Conservation (phyloP, 805 yeast species). For the Yamadazyma olivae region DNA sequence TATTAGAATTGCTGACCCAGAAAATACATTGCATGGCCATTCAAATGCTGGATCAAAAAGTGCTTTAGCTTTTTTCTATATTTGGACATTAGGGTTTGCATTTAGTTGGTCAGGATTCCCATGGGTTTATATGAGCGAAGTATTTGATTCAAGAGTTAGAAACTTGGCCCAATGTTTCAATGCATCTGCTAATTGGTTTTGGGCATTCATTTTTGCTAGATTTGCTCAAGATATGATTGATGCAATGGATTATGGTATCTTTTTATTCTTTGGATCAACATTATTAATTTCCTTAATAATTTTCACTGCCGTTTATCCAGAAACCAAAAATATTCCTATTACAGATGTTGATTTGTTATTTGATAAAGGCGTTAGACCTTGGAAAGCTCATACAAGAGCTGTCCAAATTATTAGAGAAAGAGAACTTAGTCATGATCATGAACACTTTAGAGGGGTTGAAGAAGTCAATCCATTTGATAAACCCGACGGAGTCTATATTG, state of each 20-base stretch:
- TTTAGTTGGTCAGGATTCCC: slow-evolving; percentile 46
- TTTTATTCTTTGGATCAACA: slow-evolving; percentile 36
- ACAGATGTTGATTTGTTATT: slow-evolving; percentile 31
- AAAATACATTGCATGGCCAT: slow-evolving; percentile 9
- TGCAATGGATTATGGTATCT: slow-evolving; percentile 42
- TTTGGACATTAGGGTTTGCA: slow-evolving; percentile 46
- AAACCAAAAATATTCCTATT: slow-evolving; percentile 35
- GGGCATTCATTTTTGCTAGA: slow-evolving; percentile 49
- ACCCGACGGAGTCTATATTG: slow-evolving; percentile 5
- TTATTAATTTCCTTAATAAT: slow-evolving; percentile 11
- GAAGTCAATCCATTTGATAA: slow-evolving; percentile 6
- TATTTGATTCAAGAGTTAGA: slow-evolving; percentile 42
- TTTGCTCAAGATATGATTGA: slow-evolving; percentile 44
- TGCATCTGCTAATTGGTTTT: slow-evolving; percentile 47
- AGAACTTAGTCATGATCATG: slow-evolving; percentile 1
- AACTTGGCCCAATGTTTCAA: slow-evolving; percentile 42
- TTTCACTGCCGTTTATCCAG: slow-evolving; percentile 32
- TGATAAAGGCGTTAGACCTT: slow-evolving; percentile 26
- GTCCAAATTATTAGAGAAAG: slow-evolving; percentile 12
- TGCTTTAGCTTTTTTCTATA: slow-evolving; percentile 44
- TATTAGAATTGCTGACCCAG: slow-evolving; percentile 37
- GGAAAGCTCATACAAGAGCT: slow-evolving; percentile 29
- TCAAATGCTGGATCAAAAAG: slow-evolving; percentile 38
- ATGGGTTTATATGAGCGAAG: slow-evolving; percentile 47
- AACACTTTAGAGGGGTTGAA: neutral